Evolutionary conservation across 2,329 filamentous ascomycete species (phyloP).

Genomic region (Incumbomyces lentus): DNA sequence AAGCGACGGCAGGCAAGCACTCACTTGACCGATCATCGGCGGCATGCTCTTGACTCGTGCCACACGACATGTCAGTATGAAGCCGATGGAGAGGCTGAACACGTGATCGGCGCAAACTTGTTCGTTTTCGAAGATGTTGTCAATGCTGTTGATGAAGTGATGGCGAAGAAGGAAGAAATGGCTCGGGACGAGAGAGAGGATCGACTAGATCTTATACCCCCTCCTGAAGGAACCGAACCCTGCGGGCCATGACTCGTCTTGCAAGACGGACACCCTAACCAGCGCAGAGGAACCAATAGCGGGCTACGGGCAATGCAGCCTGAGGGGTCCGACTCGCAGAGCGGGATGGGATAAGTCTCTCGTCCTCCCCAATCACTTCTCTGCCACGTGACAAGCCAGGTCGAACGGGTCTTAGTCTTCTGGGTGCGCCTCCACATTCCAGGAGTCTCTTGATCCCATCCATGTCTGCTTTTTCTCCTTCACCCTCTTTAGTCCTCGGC

Average conservation of each 20-base stretch:
- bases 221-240: background rate
- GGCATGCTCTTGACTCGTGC: background rate
- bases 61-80: background rate
- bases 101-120: background rate
- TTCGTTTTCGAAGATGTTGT: background rate
- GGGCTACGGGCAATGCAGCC: background rate
- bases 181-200: background rate
- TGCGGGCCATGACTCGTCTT: background rate
- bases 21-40: background rate
- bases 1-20: background rate
- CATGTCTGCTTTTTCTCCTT: no score
- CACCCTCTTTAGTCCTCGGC: no score
- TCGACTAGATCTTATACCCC: background rate
- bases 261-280: background rate
- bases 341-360: background rate
- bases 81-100: background rate
- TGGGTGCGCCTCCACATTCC: background rate
- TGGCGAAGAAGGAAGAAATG: background rate
- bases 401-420: background rate
- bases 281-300: slow-evolving; percentile 1
- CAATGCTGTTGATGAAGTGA: background rate
- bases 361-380: background rate
- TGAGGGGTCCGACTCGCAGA: slow-evolving; percentile 3
- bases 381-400: background rate
- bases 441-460: background rate